Conservation (phyloP, 805 yeast species). For the Pichia phayaonensis region DNA sequence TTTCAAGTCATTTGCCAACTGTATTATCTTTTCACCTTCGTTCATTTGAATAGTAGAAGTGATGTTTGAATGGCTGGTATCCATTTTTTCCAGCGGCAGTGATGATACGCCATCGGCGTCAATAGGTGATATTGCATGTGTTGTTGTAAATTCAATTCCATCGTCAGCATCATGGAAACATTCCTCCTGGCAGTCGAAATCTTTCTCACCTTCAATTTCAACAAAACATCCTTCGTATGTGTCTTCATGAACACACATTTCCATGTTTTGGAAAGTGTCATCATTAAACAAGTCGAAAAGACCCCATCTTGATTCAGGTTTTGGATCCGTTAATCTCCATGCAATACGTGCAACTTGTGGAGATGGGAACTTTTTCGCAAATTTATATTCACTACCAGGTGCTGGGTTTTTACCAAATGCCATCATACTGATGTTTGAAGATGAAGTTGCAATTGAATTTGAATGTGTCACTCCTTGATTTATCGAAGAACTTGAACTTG, state of each 20-base stretch:
- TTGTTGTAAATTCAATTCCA: neutral
- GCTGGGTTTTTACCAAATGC: constrained; percentile 3
- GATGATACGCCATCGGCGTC: neutral
- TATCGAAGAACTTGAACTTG: constrained; percentile 6
- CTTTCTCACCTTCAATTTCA: constrained; percentile 2
- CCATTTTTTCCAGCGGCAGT: neutral
- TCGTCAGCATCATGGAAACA: constrained; percentile 11
- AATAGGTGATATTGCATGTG: neutral
- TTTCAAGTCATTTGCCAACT: constrained; percentile 12
- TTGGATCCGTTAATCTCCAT: constrained; percentile 71
- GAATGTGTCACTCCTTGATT: neutral
- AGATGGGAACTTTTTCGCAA: constrained; percentile 56
- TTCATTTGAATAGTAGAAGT: constrained; percentile 5
- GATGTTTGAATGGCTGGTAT: neutral
- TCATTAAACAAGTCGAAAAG: constrained; percentile 52
- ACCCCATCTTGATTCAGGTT: constrained; percentile 47
- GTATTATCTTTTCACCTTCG: constrained; percentile 8
- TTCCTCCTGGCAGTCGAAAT: neutral
- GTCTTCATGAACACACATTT: constrained; percentile 45
- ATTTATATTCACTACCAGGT: constrained; percentile 67
- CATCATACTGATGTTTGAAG: neutral
- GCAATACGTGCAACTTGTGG: constrained; percentile 64
- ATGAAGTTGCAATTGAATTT: neutral
- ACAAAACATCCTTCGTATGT: neutral
- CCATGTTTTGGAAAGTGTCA: constrained; percentile 57